These are phyloP conservation scores for Candida tunisiensis DNA, from an alignment of 1,139 yeast genomes.

Conservation along the genomic window DNA sequence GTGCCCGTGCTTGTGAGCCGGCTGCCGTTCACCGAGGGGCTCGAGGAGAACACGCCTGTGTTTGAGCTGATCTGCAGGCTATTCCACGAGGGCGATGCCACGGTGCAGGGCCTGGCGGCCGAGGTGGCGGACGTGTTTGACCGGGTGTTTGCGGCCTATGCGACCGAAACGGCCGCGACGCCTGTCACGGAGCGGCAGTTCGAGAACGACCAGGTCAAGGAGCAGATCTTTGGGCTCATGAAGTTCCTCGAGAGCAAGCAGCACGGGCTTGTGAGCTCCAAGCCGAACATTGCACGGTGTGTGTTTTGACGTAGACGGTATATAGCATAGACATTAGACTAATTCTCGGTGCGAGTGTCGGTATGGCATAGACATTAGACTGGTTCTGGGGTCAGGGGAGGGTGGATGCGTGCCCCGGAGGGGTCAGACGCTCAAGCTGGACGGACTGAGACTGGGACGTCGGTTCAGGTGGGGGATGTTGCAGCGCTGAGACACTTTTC, in stretches of 20 bases:
- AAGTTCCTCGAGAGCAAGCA: slow-evolving; percentile 54
- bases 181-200: slow-evolving; percentile 62
- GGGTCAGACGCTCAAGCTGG: too few relatives aligned
- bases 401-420: too few relatives aligned
- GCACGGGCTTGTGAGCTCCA: slow-evolving; percentile 25
- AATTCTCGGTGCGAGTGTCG: too few relatives aligned
- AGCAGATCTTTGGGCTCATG: slow-evolving; percentile 50
- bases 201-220: slow-evolving; percentile 46
- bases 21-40: slow-evolving; percentile 77
- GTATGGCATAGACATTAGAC: too few relatives aligned
- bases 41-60: slow-evolving; percentile 86
- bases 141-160: slow-evolving; percentile 55
- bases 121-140: slow-evolving; percentile 53
- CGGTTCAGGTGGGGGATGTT: too few relatives aligned
- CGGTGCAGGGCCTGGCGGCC: slow-evolving; percentile 42
- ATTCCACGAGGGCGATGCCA: slow-evolving; percentile 44
- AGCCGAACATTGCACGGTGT: slow-evolving; percentile 7
- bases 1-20: slow-evolving; percentile 61
- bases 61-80: slow-evolving; percentile 61
- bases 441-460: too few relatives aligned
- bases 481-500: too few relatives aligned
- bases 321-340: too few relatives aligned
- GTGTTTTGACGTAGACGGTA: too few relatives aligned
- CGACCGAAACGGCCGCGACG: slow-evolving; percentile 49
- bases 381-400: too few relatives aligned